Evolutionary conservation across 768 basidiomycete genomes (phyloP).

Genomic region (Lactarius sanguifluus): DNA sequence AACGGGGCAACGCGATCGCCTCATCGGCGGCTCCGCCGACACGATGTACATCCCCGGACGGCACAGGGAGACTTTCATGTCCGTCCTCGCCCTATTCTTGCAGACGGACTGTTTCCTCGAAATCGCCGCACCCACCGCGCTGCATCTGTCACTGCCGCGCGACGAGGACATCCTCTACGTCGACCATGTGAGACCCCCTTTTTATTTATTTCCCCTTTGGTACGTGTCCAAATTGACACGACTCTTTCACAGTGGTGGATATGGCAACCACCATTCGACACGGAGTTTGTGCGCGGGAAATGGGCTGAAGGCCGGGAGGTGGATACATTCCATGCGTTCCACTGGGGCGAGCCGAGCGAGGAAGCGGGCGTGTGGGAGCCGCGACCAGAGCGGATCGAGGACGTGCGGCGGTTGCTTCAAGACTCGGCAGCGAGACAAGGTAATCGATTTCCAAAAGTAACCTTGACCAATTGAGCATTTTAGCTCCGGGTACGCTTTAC

Average conservation of each 20-base stretch:
- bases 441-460: constrained; percentile 31
- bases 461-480: background rate
- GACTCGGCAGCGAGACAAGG: constrained; percentile 45
- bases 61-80: constrained; percentile 42
- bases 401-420: constrained; percentile 38
- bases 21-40: constrained; percentile 50
- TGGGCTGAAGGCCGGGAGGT: constrained; percentile 50
- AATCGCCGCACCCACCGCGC: constrained; percentile 47
- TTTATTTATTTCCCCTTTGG: background rate
- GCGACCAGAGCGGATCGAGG: constrained; percentile 38
- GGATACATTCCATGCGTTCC: constrained; percentile 52
- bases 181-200: constrained; percentile 42
- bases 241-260: constrained; percentile 45
- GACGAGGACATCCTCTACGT: constrained; percentile 46
- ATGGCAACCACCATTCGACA: constrained; percentile 46
- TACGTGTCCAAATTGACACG: constrained; percentile 2
- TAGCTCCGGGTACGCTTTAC: background rate
- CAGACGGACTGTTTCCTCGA: constrained; percentile 51
- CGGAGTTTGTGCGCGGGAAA: constrained; percentile 46
- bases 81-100: constrained; percentile 45
- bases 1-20: constrained; percentile 38
- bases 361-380: constrained; percentile 39
- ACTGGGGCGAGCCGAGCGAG: constrained; percentile 45
- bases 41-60: constrained; percentile 50
- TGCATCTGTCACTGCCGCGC: constrained; percentile 44